Conservation (phyloP, 75 land plant genomes). For the Pinus tabuliformis region DNA sequence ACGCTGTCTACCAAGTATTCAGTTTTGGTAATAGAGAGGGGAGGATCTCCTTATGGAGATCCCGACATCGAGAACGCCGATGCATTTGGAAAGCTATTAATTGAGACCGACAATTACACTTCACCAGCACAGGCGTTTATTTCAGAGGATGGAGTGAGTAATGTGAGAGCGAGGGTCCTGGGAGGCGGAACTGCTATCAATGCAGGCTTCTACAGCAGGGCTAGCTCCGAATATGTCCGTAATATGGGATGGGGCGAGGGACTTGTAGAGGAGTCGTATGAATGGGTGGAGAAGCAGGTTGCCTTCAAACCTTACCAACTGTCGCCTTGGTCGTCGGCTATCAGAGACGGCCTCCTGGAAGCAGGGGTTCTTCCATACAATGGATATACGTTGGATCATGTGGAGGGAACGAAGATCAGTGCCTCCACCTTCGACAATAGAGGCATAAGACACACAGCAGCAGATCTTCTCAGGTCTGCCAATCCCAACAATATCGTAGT, state of each 20-base stretch:
- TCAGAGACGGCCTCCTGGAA: not conserved
- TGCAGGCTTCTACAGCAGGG: constrained; percentile 30
- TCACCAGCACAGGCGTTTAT: too few species aligned
- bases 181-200: constrained; percentile 32
- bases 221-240: constrained; percentile 14
- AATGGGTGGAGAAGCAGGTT: not conserved
- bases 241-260: constrained; percentile 15
- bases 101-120: too few species aligned
- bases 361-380: not conserved
- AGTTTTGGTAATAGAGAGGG: too few species aligned
- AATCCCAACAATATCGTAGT: constrained; percentile 11
- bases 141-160: too few species aligned
- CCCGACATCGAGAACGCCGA: too few species aligned
- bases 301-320: not conserved
- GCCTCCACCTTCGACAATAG: constrained; percentile 20
- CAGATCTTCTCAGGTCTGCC: constrained; percentile 15
- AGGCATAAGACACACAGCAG: constrained; percentile 20
- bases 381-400: not conserved
- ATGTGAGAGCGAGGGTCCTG: constrained; percentile 5
- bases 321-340: not conserved
- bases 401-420: not conserved
- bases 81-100: too few species aligned
- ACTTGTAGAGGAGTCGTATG: not conserved
- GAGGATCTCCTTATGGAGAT: too few species aligned
- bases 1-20: too few species aligned